A percentile compares a stretch with the other conserved stretches of the same genome.
These are phyloP conservation scores for Teunomyces pallodes DNA, from an alignment of 805 yeast genomes.

Conservation along the genomic window DNA sequence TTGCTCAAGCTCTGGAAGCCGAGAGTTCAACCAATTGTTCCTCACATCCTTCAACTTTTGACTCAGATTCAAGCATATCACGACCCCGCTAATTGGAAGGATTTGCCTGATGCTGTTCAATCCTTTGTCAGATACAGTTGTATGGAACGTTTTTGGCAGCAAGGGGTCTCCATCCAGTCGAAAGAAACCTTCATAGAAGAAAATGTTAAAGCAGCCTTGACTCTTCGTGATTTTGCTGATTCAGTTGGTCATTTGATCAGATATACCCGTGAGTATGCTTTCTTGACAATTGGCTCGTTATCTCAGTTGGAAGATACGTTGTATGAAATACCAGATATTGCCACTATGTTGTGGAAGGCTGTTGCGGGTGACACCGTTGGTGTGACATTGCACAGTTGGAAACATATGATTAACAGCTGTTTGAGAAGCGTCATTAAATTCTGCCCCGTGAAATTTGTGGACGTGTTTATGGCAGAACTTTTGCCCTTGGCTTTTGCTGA, in stretches of 20 bases:
- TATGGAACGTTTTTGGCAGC: slow-evolving; percentile 97
- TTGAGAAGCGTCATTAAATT: slow-evolving; percentile 82
- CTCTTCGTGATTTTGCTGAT: slow-evolving; percentile 95
- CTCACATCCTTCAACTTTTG: slow-evolving; percentile 81
- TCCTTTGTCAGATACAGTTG: slow-evolving; percentile 87
- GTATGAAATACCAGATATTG: slow-evolving; percentile 81
- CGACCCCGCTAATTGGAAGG: slow-evolving; percentile 88
- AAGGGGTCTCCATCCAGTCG: slow-evolving; percentile 91
- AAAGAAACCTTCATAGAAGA: slow-evolving; percentile 94
- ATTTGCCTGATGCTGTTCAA: slow-evolving; percentile 84
- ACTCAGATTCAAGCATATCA: slow-evolving; percentile 93
- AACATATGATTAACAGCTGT: slow-evolving; percentile 90
- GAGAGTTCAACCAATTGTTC: slow-evolving; percentile 84
- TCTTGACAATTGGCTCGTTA: slow-evolving; percentile 83
- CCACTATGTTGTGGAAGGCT: slow-evolving; percentile 74
- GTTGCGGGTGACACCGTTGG: slow-evolving; percentile 84
- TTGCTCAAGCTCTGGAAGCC: slow-evolving; percentile 87
- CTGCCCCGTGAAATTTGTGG: slow-evolving; percentile 74
- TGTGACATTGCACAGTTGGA: slow-evolving; percentile 93
- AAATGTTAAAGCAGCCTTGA: slow-evolving; percentile 88
- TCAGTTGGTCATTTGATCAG: slow-evolving; percentile 94
- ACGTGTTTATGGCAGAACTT: slow-evolving; percentile 69
- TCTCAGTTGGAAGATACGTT: slow-evolving; percentile 86
- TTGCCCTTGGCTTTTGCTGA: slow-evolving; percentile 74
- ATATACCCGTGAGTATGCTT: slow-evolving; percentile 94